Base-by-base conservation (phyloP, 106 monocot species). In the Dioscorea alata region DNA sequence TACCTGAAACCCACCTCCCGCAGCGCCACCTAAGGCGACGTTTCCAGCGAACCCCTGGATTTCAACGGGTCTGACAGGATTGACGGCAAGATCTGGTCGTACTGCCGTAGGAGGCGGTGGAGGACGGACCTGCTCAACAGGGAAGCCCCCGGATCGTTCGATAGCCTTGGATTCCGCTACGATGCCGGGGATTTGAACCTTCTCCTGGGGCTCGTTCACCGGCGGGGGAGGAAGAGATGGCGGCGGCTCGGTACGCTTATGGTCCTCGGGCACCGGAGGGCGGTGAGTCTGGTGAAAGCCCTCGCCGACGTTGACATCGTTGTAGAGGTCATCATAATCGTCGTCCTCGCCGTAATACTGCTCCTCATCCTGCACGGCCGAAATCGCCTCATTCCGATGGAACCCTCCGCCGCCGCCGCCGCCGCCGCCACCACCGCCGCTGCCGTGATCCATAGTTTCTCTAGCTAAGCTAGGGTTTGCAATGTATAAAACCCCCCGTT, bases 321-420 rank as follows among this genome's bases (percentile, higher is more conserved):
- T 90, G 81, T 94, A 94, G 50, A 94, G 88, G 68, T 94, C 94
- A 62, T 94, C 94, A 59, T 76, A 90, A 71, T 90, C 90, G 49
- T 94, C 85, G 22, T 90, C 90, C 50, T 94, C 93, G 10, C 84
- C 86, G 17, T 78, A 83, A 65, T 74, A 86, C 59, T 71, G 80
- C 49, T 89, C 94, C 67, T 86, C 90, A 19, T 94, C 90, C 70
- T 84, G 82, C 22, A 90, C 84, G 23, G 93, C 89, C 31, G 86
- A 84, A 73, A 94, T 89, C 62, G 79, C 82, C 75, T 89, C 85
- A 81, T 31, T 74, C 17, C 78, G 81, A 54, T 81, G 83, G 67
- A 84, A 84, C 0, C 70, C 73, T 6, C 15, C 74, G 19, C 59
- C 74, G 33, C 49, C 75, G 23, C 28, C 78, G 67, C 57, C 68